Base-by-base conservation (phyloP, 129 eudicot species). In the Rutidosis leptorrhynchoides region DNA sequence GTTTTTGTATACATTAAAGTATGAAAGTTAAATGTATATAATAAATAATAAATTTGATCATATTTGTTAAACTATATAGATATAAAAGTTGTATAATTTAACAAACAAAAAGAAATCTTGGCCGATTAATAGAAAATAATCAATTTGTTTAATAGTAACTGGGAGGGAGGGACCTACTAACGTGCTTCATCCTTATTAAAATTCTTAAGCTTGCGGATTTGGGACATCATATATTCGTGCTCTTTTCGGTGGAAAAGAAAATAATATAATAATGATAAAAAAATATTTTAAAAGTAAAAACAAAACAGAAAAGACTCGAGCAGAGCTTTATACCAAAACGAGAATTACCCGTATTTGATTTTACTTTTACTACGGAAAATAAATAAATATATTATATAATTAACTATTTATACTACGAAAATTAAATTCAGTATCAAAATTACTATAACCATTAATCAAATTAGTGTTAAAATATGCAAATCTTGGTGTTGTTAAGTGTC, bases 231-330 rank as follows among this genome's bases (percentile, higher is more conserved):
- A 30, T 62, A 63, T 62, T 53, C 28, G 62, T 63, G 29, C 63
- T 51, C 63, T 51, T 72, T 63, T 72, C 77, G 77, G 77, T 72
- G 77, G 77, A 72, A 71, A 63, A 64, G 55, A 72, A 72, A 51
- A 33, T 19, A 56, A 56, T 2, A 3, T 6, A 49, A 16, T 24
- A 33, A n/a, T n/a, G n/a, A n/a, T n/a, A n/a, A n/a, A n/a, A n/a
- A 49, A 46, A 14, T 46, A 28, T 27, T 32, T 22, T 3, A 28
- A 45, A 28, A 43, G 35, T 65, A 46, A 40, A 1, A 27, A 6
- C 2, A n/a, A 53, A 30, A 67, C 16, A 56, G 5, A 23, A 35
- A 52, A 53, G 54, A 3, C 4, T 7, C 0, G 43, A 5, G 17
- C 60, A 6, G 29, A 6, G 29, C 23, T 29, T 58, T n/a, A n/a